Conservation (phyloP, 2,329 filamentous ascomycete genomes). For the Ophiosphaerella korrae region DNA sequence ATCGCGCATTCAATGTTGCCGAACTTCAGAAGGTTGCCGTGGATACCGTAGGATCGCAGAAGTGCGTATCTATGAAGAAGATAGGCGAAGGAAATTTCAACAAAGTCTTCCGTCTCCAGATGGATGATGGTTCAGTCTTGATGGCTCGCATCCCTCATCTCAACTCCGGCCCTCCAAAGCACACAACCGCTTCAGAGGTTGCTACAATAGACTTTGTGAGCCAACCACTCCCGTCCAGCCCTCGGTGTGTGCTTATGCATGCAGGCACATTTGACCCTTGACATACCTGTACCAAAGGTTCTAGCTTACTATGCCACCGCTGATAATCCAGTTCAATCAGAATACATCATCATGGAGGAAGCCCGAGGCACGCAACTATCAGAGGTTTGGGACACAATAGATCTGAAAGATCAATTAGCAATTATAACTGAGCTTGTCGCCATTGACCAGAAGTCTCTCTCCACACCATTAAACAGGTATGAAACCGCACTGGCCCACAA, state of each 20-base stretch:
- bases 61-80: constrained; percentile 43
- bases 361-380: constrained; percentile 34
- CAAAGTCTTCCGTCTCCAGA: constrained; percentile 26
- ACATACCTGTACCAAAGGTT: constrained; percentile 29
- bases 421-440: constrained; percentile 43
- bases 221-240: background rate
- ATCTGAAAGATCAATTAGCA: constrained; percentile 27
- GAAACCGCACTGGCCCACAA: background rate
- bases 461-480: constrained; percentile 42
- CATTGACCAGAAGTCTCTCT: constrained; percentile 47
- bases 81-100: constrained; percentile 34
- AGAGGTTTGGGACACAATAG: constrained; percentile 36
- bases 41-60: constrained; percentile 31
- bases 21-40: constrained; percentile 42
- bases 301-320: constrained; percentile 20
- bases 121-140: constrained; percentile 25
- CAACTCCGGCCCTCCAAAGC: constrained; percentile 16
- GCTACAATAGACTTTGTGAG: constrained; percentile 28
- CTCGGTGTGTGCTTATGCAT: constrained; percentile 2
- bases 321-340: constrained; percentile 27
- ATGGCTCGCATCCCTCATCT: constrained; percentile 22
- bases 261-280: constrained; percentile 20
- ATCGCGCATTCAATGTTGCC: constrained; percentile 41
- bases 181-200: constrained; percentile 23
- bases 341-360: constrained; percentile 39